These are phyloP conservation scores for Leucocoprinus sp. DNA, from an alignment of 768 basidiomycete species.

Conservation along the genomic window DNA sequence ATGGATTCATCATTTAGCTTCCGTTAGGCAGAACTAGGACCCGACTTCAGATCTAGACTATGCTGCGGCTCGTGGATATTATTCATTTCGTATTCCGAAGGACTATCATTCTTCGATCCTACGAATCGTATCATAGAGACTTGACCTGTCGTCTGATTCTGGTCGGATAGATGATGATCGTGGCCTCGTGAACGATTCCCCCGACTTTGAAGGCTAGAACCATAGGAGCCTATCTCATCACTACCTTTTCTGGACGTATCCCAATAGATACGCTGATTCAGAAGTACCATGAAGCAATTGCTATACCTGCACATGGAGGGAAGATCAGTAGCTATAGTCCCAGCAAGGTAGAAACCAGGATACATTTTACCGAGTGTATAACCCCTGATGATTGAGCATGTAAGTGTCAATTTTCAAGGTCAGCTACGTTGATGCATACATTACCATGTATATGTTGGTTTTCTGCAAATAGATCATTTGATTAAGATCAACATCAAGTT, in stretches of 20 bases:
- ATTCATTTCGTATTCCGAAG: too few species aligned
- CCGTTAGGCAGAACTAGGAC: too few species aligned
- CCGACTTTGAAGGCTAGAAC: not conserved
- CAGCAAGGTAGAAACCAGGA: too few species aligned
- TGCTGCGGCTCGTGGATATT: too few species aligned
- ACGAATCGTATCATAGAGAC: not conserved
- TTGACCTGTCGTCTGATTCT: not conserved
- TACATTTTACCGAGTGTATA: conserved; percentile 6
- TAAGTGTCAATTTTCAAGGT: not conserved
- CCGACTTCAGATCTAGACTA: too few species aligned
- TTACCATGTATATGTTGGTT: too few species aligned
- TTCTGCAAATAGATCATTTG: too few species aligned
- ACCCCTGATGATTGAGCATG: not conserved
- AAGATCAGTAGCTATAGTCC: not conserved
- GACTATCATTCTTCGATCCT: not conserved
- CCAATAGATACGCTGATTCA: conserved; percentile 5
- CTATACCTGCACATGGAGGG: not conserved
- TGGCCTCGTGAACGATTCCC: too few species aligned
- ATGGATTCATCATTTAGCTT: too few species aligned
- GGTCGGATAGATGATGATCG: too few species aligned
- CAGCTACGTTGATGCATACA: not conserved
- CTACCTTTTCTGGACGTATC: not conserved
- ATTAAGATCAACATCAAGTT: not conserved
- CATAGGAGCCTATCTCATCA: too few species aligned
- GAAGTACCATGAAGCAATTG: conserved; percentile 10